Percentiles rank a stretch among this genome's conserved stretches.
These are phyloP conservation scores for Nakaseomyces uthaithaninus DNA, from an alignment of 1,139 yeast genomes.

Conservation along the genomic window DNA sequence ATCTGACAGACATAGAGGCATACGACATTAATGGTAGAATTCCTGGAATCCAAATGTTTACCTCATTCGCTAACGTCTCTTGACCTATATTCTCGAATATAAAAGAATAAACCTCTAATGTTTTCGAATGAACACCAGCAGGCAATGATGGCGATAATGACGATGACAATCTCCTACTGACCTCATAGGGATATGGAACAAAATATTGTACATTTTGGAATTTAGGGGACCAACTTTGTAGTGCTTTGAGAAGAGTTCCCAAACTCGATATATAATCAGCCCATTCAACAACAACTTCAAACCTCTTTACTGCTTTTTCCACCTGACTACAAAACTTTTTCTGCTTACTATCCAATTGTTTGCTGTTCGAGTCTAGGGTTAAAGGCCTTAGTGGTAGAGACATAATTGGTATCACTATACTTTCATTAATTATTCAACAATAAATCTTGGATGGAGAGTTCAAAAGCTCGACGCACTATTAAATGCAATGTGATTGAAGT, in stretches of 20 bases:
- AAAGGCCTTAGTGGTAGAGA: constrained; percentile 29
- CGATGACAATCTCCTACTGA: constrained; percentile 30
- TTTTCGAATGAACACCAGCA: constrained; percentile 89
- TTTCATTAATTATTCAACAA: no score
- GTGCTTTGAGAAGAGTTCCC: constrained; percentile 65
- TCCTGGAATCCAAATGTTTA: constrained; percentile 82
- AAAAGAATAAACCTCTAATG: constrained; percentile 65
- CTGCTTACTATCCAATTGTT: constrained; percentile 45
- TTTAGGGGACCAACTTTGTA: constrained; percentile 53
- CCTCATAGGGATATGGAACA: constrained; percentile 37
- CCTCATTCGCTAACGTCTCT: constrained; percentile 43
- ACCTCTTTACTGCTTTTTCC: constrained; percentile 67
- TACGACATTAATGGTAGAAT: constrained; percentile 74
- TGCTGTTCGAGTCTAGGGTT: constrained; percentile 27
- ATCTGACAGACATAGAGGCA: constrained; percentile 83
- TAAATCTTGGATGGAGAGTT: no score
- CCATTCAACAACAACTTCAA: constrained; percentile 90
- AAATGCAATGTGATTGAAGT: no score
- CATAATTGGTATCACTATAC: no score
- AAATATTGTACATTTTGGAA: constrained; percentile 42
- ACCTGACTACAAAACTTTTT: constrained; percentile 58
- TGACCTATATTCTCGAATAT: constrained; percentile 57
- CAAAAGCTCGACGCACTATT: no score
- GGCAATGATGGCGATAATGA: constrained; percentile 79
- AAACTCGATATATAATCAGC: constrained; percentile 95